These are phyloP conservation scores for Dothistroma pini DNA, from an alignment of 2,329 filamentous ascomycete species.

Conservation along the genomic window DNA sequence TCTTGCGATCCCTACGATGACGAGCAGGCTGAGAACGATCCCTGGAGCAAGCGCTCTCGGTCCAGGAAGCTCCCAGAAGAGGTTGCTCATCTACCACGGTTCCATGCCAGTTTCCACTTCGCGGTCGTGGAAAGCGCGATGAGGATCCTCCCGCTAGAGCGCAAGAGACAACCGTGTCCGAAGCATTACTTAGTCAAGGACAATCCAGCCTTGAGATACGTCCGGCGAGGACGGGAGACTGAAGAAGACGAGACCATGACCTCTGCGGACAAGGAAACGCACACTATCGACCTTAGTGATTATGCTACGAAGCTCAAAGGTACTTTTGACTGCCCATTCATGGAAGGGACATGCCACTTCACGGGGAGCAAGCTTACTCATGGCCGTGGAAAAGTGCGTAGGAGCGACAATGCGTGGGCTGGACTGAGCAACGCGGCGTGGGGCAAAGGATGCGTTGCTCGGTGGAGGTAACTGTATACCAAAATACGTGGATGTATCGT, in stretches of 20 bases:
- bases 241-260: conserved; percentile 10
- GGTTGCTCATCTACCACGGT: conserved; percentile 4
- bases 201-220: conserved; percentile 7
- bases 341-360: conserved; percentile 2
- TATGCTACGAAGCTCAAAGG: conserved; percentile 8
- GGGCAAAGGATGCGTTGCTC: background rate
- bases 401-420: conserved; percentile 7
- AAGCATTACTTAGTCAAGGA: conserved; percentile 2
- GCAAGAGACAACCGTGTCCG: background rate
- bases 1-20: background rate
- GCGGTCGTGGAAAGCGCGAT: conserved; percentile 12
- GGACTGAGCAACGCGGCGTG: background rate
- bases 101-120: conserved; percentile 14
- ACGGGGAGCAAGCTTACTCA: conserved; percentile 8
- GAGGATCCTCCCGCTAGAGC: conserved; percentile 8
- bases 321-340: conserved; percentile 5
- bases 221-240: conserved; percentile 15
- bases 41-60: background rate
- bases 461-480: background rate
- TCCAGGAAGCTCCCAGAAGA: background rate
- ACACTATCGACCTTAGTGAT: conserved; percentile 4
- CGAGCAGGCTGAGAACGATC: background rate
- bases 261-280: background rate
- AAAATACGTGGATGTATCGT: too few species aligned
- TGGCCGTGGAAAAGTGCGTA: conserved; percentile 2